These are phyloP conservation scores for Eucalyptus curtisii DNA, from an alignment of 345 rosid genomes.

Conservation along the genomic window DNA sequence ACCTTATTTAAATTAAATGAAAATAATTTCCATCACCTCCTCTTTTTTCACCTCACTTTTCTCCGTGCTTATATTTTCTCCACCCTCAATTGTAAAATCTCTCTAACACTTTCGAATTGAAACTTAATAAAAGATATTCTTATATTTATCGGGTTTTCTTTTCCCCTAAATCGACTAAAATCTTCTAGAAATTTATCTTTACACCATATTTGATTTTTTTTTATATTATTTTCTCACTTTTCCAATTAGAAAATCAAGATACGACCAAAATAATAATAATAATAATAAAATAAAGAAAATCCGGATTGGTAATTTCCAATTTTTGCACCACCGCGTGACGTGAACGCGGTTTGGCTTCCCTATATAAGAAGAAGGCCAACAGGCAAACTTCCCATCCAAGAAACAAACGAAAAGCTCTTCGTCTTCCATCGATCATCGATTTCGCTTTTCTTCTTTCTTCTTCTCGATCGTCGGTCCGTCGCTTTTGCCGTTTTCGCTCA, in stretches of 20 bases:
- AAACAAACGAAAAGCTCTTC: too few relatives aligned
- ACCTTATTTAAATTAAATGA: neutral
- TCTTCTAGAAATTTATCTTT: neutral
- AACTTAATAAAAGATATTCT: neutral
- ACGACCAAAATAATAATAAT: too few relatives aligned
- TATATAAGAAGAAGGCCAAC: neutral
- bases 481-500: too few relatives aligned
- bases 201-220: neutral
- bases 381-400: too few relatives aligned
- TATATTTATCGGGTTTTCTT: neutral
- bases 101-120: rapidly evolving
- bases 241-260: too few relatives aligned
- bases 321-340: neutral
- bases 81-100: neutral
- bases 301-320: too few relatives aligned
- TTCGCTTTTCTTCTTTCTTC: too few relatives aligned
- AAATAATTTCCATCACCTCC: rapidly evolving
- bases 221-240: neutral
- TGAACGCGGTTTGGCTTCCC: neutral
- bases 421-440: too few relatives aligned
- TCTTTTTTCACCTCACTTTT: neutral
- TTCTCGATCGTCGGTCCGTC: too few relatives aligned
- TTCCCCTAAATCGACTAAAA: neutral
- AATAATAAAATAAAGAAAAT: too few relatives aligned
- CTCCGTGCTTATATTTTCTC: neutral